A percentile compares a stretch with the other conserved stretches of the same genome.
Evolutionary conservation across 108 stramenopile genomes (phyloP).

Genomic region (Skeletonema costatum): DNA sequence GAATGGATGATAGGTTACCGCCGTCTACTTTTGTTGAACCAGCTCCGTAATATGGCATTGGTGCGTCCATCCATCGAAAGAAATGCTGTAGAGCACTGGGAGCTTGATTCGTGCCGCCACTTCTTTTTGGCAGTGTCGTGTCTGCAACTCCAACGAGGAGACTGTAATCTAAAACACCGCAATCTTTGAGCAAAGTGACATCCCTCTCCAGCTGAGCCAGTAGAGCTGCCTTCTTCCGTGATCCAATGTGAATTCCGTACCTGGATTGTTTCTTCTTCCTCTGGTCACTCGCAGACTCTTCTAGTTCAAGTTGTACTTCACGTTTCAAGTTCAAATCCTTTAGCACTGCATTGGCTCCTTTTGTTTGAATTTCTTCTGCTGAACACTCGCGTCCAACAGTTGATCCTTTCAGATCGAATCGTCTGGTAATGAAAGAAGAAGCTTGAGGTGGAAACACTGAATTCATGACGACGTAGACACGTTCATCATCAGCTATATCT

Average conservation of each 20-base stretch:
- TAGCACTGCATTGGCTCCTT: slow-evolving; percentile 71
- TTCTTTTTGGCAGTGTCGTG: slow-evolving; percentile 37
- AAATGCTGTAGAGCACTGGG: slow-evolving; percentile 12
- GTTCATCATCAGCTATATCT: slow-evolving; percentile 38
- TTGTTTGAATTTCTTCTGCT: slow-evolving; percentile 59
- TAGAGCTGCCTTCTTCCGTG: slow-evolving; percentile 61
- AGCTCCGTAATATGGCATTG: slow-evolving; percentile 77
- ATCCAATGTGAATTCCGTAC: slow-evolving; percentile 69
- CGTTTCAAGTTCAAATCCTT: slow-evolving; percentile 82
- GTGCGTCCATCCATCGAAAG: slow-evolving; percentile 44
- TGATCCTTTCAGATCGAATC: slow-evolving; percentile 89
- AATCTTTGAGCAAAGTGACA: slow-evolving; percentile 69
- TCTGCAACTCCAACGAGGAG: slow-evolving; percentile 79
- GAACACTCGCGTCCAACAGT: slow-evolving; percentile 87
- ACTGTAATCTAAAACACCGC: slow-evolving; percentile 88
- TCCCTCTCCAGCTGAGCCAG: slow-evolving; percentile 84
- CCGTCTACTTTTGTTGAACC: slow-evolving; percentile 74
- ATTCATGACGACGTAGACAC: slow-evolving; percentile 84
- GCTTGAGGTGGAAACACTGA: slow-evolving; percentile 82
- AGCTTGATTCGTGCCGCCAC: not conserved
- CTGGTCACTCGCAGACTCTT: not conserved
- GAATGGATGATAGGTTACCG: slow-evolving; percentile 62
- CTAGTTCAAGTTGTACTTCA: slow-evolving; percentile 55
- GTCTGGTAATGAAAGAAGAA: slow-evolving; percentile 70
- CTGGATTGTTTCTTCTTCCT: not conserved